Conservation (phyloP, 805 yeast species). For the Schizosaccharomyces osmophilus region DNA sequence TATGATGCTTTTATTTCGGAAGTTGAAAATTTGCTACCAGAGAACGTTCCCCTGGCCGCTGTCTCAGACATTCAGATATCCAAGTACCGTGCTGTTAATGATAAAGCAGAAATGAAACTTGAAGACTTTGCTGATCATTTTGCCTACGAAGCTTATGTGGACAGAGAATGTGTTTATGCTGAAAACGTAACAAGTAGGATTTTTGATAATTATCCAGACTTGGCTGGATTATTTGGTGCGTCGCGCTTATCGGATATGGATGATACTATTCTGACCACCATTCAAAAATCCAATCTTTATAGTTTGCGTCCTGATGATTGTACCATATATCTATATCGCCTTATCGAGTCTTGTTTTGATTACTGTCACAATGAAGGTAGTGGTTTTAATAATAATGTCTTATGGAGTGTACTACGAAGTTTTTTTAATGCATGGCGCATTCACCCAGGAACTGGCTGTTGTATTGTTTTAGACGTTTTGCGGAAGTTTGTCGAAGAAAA, state of each 20-base stretch:
- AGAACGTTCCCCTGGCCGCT: not conserved
- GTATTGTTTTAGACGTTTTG: not conserved
- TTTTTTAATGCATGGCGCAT: not conserved
- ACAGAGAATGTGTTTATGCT: not conserved
- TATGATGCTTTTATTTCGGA: not conserved
- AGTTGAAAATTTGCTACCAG: not conserved
- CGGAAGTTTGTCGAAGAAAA: not conserved
- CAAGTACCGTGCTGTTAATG: not conserved
- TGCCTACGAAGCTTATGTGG: not conserved
- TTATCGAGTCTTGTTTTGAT: not conserved
- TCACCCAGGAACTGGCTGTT: not conserved
- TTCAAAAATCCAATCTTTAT: not conserved
- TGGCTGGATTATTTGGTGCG: not conserved
- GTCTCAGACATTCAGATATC: not conserved
- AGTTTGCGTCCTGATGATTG: not conserved
- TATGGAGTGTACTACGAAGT: not conserved
- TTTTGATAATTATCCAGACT: not conserved
- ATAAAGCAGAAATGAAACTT: not conserved
- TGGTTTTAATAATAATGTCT: not conserved
- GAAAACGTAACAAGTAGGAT: not conserved
- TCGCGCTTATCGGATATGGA: not conserved
- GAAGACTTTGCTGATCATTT: not conserved
- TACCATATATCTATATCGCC: not conserved
- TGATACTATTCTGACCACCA: not conserved
- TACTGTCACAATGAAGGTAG: not conserved